Base-by-base conservation (phyloP, 257 asterid genomes). In the Lavandula angustifolia region DNA sequence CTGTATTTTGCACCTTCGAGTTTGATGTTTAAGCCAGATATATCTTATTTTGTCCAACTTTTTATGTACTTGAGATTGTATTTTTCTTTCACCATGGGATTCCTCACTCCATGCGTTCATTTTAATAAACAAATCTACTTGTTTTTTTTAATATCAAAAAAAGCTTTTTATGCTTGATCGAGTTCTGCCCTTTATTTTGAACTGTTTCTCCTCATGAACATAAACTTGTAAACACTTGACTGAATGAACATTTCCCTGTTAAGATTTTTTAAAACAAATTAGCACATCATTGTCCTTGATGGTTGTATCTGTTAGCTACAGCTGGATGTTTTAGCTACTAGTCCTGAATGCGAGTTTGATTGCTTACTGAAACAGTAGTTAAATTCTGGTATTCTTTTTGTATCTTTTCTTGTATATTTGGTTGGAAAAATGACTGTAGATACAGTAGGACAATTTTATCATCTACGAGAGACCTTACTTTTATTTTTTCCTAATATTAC, bases 1-100 rank as follows among this genome's bases (percentile, higher is more conserved):
- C 29, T 66, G 59, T 13, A 42, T 67, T 47, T 62, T 54, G 35
- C 47, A 52, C 33, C 56, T 38, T 58, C 31, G 55, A 54, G 53
- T 27, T 47, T 64, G 14, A 22, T 50, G 13, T 42, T 51, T 55
- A 58, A 38, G 54, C 48, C n/a, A 17, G 34, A 42, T 12, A 54
- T 67, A 8, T 38, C 59, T 54, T 62, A 43, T 42, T 29, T 50
- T 16, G 29, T 47, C 59, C 54, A 13, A 48, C 54, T 56, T 69
- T 5, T 38, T 48, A 14, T 37, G 16, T 16, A 56, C 33, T 35
- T 33, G 6, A 34, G 31, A 33, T 34, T 34, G 31, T 55, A 13
- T n/a, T 55, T 13, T 33, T 33, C 27, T 32, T 12, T 54, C 60
- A 7, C 29, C 33, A 54, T 13, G n/a, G 61, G 22, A 3, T 54